phyloP scores from a whole-genome alignment of 129 eudicot genomes.

The Chrysanthemum lavandulifolium region DNA sequence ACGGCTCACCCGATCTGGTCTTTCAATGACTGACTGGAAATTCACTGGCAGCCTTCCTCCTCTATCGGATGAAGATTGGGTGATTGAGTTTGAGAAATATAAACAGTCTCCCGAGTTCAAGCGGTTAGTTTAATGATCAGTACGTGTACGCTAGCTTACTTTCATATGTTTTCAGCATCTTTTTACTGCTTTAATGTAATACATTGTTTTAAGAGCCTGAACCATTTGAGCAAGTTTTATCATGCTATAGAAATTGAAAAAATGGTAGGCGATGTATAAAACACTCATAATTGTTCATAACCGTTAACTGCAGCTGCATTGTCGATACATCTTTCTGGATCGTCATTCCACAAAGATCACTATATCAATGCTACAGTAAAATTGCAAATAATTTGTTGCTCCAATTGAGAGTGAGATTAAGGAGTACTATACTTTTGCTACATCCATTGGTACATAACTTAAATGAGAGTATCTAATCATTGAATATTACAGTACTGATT shows the following conservation, averaged over 20 bases:
- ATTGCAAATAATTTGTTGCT: constrained; percentile 32
- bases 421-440: constrained; percentile 23
- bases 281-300: not conserved
- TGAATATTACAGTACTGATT: constrained; percentile 22
- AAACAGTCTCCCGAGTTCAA: constrained; percentile 95
- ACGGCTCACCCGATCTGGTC: constrained; percentile 84
- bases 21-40: constrained; percentile 98
- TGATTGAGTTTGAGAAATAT: constrained; percentile 87
- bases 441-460: constrained; percentile 7
- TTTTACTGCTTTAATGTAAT: constrained; percentile 5
- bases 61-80: constrained; percentile 79
- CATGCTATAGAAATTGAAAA: not conserved
- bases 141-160: constrained; percentile 25
- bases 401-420: constrained; percentile 18
- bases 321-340: constrained; percentile 42
- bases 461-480: not conserved
- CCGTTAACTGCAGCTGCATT: constrained; percentile 22
- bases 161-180: too few species aligned
- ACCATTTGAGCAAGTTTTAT: constrained; percentile 4
- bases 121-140: constrained; percentile 65
- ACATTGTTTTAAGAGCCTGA: constrained; percentile 3
- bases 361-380: constrained; percentile 30
- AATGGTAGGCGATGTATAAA: not conserved
- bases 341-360: constrained; percentile 44
- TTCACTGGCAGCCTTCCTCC: constrained; percentile 96